Percentiles rank a stretch among this genome's conserved stretches.
Evolutionary conservation across 1,139 yeast species (phyloP).

Genomic region (Arxiozyma telluris): DNA sequence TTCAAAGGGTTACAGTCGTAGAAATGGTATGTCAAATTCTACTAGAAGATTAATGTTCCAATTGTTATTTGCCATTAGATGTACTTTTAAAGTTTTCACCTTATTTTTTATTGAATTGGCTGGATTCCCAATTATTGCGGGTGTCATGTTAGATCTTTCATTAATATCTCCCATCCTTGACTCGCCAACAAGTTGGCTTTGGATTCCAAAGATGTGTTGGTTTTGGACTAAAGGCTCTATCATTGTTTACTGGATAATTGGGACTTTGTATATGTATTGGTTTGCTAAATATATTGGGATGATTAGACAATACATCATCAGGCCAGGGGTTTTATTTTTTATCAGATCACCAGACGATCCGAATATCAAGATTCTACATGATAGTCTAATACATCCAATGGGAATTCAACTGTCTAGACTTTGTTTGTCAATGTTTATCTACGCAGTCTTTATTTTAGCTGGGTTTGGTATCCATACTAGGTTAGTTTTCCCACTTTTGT

Average conservation of each 20-base stretch:
- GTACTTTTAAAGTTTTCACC: slow-evolving; percentile 63
- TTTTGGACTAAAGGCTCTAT: slow-evolving; percentile 21
- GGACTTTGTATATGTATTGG: slow-evolving; percentile 79
- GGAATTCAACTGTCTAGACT: slow-evolving; percentile 65
- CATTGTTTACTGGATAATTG: slow-evolving; percentile 57
- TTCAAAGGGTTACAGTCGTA: slow-evolving; percentile 40
- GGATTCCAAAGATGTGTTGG: slow-evolving; percentile 14
- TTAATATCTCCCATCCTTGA: slow-evolving; percentile 43
- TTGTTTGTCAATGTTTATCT: slow-evolving; percentile 64
- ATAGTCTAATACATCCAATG: slow-evolving; percentile 73
- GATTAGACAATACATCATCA: slow-evolving; percentile 60
- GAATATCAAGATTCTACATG: slow-evolving; percentile 78
- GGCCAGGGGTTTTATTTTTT: slow-evolving; percentile 86
- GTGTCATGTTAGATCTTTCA: slow-evolving; percentile 65
- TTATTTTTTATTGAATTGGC: slow-evolving; percentile 74
- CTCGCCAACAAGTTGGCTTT: slow-evolving; percentile 27
- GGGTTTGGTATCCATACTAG: slow-evolving; percentile 61
- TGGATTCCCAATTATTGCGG: slow-evolving; percentile 81
- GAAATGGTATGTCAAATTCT: slow-evolving; percentile 32
- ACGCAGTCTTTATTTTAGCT: slow-evolving; percentile 58
- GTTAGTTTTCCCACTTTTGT: slow-evolving; percentile 30
- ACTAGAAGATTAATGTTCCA: slow-evolving; percentile 40
- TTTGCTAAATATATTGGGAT: slow-evolving; percentile 83
- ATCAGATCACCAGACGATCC: slow-evolving; percentile 94
- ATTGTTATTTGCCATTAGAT: slow-evolving; percentile 45